phyloP scores from a whole-genome alignment of 2,329 filamentous ascomycete genomes.

The Xylariaceae sp. region DNA sequence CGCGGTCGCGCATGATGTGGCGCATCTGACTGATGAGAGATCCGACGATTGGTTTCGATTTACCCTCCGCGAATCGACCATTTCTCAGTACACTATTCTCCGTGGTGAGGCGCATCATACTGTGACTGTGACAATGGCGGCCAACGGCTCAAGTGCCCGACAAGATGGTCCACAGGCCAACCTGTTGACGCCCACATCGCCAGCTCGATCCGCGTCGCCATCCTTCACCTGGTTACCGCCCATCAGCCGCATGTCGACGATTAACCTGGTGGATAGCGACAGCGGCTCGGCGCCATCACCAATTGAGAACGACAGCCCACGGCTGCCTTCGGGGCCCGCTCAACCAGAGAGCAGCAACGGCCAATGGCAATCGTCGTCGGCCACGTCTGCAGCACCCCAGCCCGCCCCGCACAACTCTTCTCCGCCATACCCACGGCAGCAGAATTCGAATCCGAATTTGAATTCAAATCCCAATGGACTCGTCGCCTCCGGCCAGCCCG shows the following conservation, averaged over 20 bases:
- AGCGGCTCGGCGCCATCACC: slow-evolving; percentile 22
- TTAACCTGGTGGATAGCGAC: slow-evolving; percentile 42
- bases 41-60: slow-evolving; percentile 35
- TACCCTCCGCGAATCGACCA: slow-evolving; percentile 25
- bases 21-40: slow-evolving; percentile 30
- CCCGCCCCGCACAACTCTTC: slow-evolving; percentile 23
- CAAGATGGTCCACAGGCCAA: not conserved
- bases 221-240: slow-evolving; percentile 54
- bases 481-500: slow-evolving; percentile 17
- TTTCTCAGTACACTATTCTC: slow-evolving; percentile 24
- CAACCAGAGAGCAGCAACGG: slow-evolving; percentile 29
- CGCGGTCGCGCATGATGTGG: slow-evolving; percentile 27
- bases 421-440: slow-evolving; percentile 16
- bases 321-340: slow-evolving; percentile 23
- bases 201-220: slow-evolving; percentile 34
- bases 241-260: slow-evolving; percentile 55
- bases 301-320: slow-evolving; percentile 26
- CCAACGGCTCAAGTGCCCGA: slow-evolving; percentile 21
- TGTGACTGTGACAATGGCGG: slow-evolving; percentile 29
- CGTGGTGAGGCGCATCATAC: slow-evolving; percentile 18
- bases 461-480: slow-evolving; percentile 11
- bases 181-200: slow-evolving; percentile 5
- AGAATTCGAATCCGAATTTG: not conserved
- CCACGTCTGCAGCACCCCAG: slow-evolving; percentile 10
- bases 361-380: slow-evolving; percentile 17